Percentiles rank a stretch among this genome's conserved stretches.
Conservation (phyloP, 2,329 filamentous ascomycete species). For the Cyphellophora europaea region DNA sequence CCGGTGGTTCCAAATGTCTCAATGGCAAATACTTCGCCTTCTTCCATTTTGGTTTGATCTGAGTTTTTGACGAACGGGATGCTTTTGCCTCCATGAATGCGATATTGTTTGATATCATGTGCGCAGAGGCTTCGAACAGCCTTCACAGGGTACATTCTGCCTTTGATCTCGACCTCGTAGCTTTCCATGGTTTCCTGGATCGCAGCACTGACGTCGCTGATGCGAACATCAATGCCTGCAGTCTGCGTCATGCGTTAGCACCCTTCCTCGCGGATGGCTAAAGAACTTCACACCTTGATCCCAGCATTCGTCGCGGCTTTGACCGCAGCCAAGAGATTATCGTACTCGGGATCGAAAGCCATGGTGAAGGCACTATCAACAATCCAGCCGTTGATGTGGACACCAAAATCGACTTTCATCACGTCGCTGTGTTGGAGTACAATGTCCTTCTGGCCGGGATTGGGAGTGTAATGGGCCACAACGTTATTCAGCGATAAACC, state of each 20-base stretch:
- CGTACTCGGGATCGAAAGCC: slow-evolving; percentile 64
- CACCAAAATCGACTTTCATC: slow-evolving; percentile 74
- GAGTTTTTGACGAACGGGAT: slow-evolving; percentile 46
- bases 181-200: slow-evolving; percentile 56
- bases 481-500: slow-evolving; percentile 45
- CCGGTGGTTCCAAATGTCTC: slow-evolving; percentile 51
- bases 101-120: slow-evolving; percentile 45
- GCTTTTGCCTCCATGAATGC: slow-evolving; percentile 48
- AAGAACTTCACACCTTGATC: slow-evolving; percentile 27
- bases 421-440: slow-evolving; percentile 65
- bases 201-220: slow-evolving; percentile 45
- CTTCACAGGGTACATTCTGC: slow-evolving; percentile 43
- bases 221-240: slow-evolving; percentile 46
- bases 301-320: slow-evolving; percentile 63
- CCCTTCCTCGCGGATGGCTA: too few species aligned
- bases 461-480: slow-evolving; percentile 49
- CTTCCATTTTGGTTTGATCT: slow-evolving; percentile 46
- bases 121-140: slow-evolving; percentile 46
- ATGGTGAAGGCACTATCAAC: slow-evolving; percentile 76
- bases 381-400: slow-evolving; percentile 71
- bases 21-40: slow-evolving; percentile 50
- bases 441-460: slow-evolving; percentile 56
- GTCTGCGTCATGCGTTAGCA: slow-evolving; percentile 22
- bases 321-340: slow-evolving; percentile 64
- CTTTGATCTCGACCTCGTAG: slow-evolving; percentile 48